Conservation (phyloP, 225 moss, liverwort and hornwort species). For the Pseudoscleropodium purum region DNA sequence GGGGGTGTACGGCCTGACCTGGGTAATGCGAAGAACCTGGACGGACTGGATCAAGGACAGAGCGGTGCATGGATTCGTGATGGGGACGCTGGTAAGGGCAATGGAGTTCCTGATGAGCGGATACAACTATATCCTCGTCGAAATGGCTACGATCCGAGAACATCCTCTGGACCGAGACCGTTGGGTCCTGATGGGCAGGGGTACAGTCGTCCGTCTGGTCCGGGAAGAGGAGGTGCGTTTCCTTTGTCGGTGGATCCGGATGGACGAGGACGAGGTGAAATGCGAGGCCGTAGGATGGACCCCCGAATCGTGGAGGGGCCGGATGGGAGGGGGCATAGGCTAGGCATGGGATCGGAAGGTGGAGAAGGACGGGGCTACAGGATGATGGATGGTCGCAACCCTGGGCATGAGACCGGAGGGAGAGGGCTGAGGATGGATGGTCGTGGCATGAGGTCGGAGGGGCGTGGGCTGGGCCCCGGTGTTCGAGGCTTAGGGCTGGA, state of each 20-base stretch:
- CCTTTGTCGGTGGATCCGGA: conserved; percentile 27
- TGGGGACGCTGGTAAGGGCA: conserved; percentile 26
- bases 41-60: conserved; percentile 60
- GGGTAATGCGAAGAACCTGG: conserved; percentile 20
- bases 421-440: conserved; percentile 18
- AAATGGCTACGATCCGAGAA: conserved; percentile 76
- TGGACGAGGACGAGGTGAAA: conserved; percentile 30
- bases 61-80: conserved; percentile 53
- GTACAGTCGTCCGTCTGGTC: conserved; percentile 63
- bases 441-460: conserved; percentile 17
- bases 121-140: conserved; percentile 36
- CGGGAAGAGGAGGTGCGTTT: conserved; percentile 62
- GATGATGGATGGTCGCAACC: conserved; percentile 9
- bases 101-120: conserved; percentile 43
- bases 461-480: conserved; percentile 16
- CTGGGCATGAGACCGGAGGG: conserved; percentile 26
- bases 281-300: conserved; percentile 26
- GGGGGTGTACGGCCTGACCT: conserved; percentile 32
- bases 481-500: conserved; percentile 15
- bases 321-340: conserved; percentile 16
- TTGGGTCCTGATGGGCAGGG: conserved; percentile 60
- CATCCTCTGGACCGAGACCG: conserved; percentile 29
- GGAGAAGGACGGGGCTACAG: conserved; percentile 32
- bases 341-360: conserved; percentile 24
- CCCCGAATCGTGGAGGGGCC: conserved; percentile 25